Conservation (phyloP, 1,284 basidiomycete species). For the Ceratobasidium sp. region DNA sequence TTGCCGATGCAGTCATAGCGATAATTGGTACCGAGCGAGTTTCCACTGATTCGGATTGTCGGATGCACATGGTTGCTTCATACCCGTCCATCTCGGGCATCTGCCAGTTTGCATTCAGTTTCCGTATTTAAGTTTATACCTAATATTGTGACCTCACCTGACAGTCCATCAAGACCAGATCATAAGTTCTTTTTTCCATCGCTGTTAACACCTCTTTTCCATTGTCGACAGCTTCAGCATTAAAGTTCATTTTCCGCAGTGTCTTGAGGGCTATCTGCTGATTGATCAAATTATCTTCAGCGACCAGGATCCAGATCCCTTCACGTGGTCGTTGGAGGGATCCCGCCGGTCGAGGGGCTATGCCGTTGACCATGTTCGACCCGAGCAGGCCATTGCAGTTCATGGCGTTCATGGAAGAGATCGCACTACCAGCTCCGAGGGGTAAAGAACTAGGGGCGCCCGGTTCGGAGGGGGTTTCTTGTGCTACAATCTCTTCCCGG, state of each 20-base stretch:
- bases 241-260: conserved; percentile 29
- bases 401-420: background rate
- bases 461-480: background rate
- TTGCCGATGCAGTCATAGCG: conserved; percentile 37
- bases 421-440: background rate
- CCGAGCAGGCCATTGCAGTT: conserved; percentile 25
- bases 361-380: conserved; percentile 21
- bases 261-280: conserved; percentile 37
- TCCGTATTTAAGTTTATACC: background rate
- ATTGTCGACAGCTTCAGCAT: conserved; percentile 36
- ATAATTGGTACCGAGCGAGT: conserved; percentile 21
- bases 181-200: conserved; percentile 20
- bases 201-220: conserved; percentile 27
- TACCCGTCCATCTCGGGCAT: conserved; percentile 40
- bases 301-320: conserved; percentile 35
- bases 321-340: conserved; percentile 28
- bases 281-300: conserved; percentile 30
- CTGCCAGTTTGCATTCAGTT: too few species aligned
- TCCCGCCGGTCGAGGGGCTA: conserved; percentile 20
- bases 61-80: conserved; percentile 34
- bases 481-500: background rate
- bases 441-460: background rate
- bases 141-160: conserved; percentile 26
- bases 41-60: conserved; percentile 24
- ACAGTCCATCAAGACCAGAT: conserved; percentile 33